phyloP scores from a whole-genome alignment of 139 green algal genomes.

The Chlorella vulgaris region DNA sequence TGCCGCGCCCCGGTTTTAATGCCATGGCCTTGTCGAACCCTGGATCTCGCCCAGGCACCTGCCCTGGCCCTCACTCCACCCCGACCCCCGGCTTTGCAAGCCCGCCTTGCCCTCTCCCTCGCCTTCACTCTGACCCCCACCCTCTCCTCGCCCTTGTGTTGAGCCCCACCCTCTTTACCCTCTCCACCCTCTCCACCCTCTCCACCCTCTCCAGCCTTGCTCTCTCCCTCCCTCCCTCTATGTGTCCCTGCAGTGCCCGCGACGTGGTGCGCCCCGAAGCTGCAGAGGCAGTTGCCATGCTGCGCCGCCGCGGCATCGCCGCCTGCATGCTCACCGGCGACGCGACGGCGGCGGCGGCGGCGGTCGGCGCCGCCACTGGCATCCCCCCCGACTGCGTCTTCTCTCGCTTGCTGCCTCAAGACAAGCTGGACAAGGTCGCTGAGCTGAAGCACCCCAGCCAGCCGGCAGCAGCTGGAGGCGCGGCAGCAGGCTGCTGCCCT shows the following conservation, averaged over 20 bases:
- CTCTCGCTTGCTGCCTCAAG: conserved; percentile 60
- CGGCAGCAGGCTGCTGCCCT: conserved; percentile 9
- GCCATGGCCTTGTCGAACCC: too few relatives aligned
- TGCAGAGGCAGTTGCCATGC: conserved; percentile 19
- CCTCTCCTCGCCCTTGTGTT: too few relatives aligned
- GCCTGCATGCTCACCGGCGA: conserved; percentile 81
- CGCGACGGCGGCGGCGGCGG: conserved; percentile 44
- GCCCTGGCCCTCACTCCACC: too few relatives aligned
- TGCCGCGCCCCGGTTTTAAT: too few relatives aligned
- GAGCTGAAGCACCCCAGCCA: neutral
- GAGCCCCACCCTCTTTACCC: too few relatives aligned
- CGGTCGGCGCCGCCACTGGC: conserved; percentile 72
- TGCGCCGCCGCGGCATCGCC: conserved; percentile 48
- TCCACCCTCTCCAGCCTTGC: neutral
- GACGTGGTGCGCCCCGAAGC: conserved; percentile 41
- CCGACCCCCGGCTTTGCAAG: too few relatives aligned
- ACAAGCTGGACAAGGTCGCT: conserved; percentile 58
- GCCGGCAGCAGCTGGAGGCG: too few relatives aligned
- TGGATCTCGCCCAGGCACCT: too few relatives aligned
- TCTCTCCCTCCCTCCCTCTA: neutral
- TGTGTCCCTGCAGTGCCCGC: neutral
- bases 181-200: neutral
- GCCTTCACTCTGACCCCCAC: too few relatives aligned
- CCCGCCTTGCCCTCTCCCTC: too few relatives aligned
- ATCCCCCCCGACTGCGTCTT: conserved; percentile 49